Evolutionary conservation across 345 rosid genomes (phyloP), one percentile per base, ranked within the genome.

Genomic region (Moricandia arvensis): DNA sequence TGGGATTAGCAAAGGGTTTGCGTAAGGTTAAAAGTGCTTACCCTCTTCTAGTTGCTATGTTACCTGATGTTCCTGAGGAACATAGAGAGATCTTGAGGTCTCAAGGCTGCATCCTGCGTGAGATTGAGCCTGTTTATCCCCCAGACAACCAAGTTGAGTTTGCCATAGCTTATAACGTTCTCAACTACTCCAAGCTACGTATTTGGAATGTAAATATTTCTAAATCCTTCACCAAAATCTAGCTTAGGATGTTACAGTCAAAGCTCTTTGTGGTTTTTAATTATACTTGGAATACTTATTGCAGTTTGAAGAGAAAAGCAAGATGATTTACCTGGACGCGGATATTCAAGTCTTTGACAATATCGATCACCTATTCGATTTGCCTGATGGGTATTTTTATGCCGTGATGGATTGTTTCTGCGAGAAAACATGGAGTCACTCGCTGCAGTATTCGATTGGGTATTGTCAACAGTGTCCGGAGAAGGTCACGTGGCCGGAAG

Each of bases 141-240:
- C 91, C 96, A 0, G 87, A 84, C 33, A 87, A 84, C 68, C 91
- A 86, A 59, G 72, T 86, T 72, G 84, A 82, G 74, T 91, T 87
- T 8, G 93, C 93, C 62, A 87, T 88, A 93, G 86, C 96, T 0
- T 85, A 91, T 74, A 89, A 83, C 53, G 95, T 88, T 33, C 86
- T 91, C 77, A 91, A 89, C 83, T 91, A 91, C 87, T 88, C 95
- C 41, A 89, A 91, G 75, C 89, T 91, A 13, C 93, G 93, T 43
- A 89, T 91, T 27, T 89, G 93, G 97, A 89, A 87, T 59, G 97
- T 89, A 83, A 76, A 85, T 69, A 33, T n/a, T 0, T 33, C 2
- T n/a, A 55, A 55, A 29, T 16, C 12, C 24, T 65, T 73, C 21
- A 16, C 45, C 16, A 51, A 15, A 10, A 0, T 9, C 5, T 54